phyloP scores from a whole-genome alignment of 495 filamentous ascomycete species.

The Xylaria venustula region DNA sequence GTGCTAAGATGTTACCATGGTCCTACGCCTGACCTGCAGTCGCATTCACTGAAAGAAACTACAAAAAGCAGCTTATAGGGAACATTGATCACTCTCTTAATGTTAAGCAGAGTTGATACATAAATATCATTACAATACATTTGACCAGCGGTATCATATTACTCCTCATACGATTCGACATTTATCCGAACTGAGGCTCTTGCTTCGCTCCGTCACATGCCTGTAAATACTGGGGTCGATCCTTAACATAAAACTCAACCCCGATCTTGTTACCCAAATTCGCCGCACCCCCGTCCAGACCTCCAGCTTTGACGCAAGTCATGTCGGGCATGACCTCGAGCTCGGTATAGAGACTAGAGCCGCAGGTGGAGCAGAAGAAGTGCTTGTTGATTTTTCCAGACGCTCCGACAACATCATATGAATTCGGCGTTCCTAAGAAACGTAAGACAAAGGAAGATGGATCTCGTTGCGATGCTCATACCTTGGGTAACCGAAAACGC shows the following conservation, averaged over 20 bases:
- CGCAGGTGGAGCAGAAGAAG: conserved; percentile 47
- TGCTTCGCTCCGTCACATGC: conserved; percentile 45
- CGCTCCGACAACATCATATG: conserved; percentile 38
- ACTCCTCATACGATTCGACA: too few species aligned
- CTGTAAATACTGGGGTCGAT: conserved; percentile 36
- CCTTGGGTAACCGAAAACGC: conserved; percentile 44
- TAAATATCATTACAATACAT: too few species aligned
- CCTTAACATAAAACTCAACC: conserved; percentile 49
- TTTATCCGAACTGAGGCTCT: conserved; percentile 23
- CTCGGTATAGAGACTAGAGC: conserved; percentile 45
- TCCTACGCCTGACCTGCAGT: too few species aligned
- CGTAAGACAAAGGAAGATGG: neutral
- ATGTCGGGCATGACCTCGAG: conserved; percentile 49
- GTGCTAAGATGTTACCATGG: too few species aligned
- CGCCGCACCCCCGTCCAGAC: conserved; percentile 39
- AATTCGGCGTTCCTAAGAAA: conserved; percentile 29
- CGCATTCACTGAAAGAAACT: too few species aligned
- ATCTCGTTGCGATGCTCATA: neutral
- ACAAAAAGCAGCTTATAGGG: too few species aligned
- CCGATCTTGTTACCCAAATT: conserved; percentile 35
- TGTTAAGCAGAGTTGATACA: too few species aligned
- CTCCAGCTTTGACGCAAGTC: conserved; percentile 42
- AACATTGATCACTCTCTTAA: too few species aligned
- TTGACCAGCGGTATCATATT: too few species aligned
- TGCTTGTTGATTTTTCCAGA: conserved; percentile 51